phyloP scores from a whole-genome alignment of 2,329 filamentous ascomycete species.

The Apiospora sp. region DNA sequence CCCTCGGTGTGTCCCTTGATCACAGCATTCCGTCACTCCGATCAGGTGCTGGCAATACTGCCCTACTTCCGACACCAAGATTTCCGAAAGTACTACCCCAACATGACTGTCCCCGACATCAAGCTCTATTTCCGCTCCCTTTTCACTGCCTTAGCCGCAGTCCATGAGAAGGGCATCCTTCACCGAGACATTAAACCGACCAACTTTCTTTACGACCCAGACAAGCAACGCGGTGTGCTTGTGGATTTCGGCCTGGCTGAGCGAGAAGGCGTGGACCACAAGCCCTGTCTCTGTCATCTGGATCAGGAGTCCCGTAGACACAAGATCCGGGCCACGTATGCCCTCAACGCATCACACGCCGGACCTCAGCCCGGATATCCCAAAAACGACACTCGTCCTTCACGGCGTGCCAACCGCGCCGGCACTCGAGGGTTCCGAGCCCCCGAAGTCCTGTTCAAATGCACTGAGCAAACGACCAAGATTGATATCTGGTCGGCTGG shows the following conservation, averaged over 20 bases:
- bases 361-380: slow-evolving; percentile 75
- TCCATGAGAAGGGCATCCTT: slow-evolving; percentile 85
- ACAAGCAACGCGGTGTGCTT: slow-evolving; percentile 82
- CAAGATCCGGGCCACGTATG: slow-evolving; percentile 59
- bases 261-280: slow-evolving; percentile 77
- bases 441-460: slow-evolving; percentile 96
- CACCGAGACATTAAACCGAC: slow-evolving; percentile 98
- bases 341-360: slow-evolving; percentile 61
- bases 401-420: slow-evolving; percentile 89
- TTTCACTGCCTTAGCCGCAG: slow-evolving; percentile 83
- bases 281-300: slow-evolving; percentile 84
- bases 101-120: slow-evolving; percentile 87
- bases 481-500: slow-evolving; percentile 98
- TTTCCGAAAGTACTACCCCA: slow-evolving; percentile 92
- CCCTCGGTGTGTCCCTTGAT: slow-evolving; percentile 92
- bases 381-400: slow-evolving; percentile 87
- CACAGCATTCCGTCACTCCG: slow-evolving; percentile 92
- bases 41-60: slow-evolving; percentile 93
- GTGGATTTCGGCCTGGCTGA: slow-evolving; percentile 99
- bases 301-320: slow-evolving; percentile 67
- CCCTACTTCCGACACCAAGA: slow-evolving; percentile 96
- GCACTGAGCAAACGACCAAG: slow-evolving; percentile 90
- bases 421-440: slow-evolving; percentile 96
- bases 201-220: slow-evolving; percentile 92
- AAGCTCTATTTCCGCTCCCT: slow-evolving; percentile 88